Conservation (phyloP, 108 stramenopile species). For the Cylindrotheca fusiformis region DNA sequence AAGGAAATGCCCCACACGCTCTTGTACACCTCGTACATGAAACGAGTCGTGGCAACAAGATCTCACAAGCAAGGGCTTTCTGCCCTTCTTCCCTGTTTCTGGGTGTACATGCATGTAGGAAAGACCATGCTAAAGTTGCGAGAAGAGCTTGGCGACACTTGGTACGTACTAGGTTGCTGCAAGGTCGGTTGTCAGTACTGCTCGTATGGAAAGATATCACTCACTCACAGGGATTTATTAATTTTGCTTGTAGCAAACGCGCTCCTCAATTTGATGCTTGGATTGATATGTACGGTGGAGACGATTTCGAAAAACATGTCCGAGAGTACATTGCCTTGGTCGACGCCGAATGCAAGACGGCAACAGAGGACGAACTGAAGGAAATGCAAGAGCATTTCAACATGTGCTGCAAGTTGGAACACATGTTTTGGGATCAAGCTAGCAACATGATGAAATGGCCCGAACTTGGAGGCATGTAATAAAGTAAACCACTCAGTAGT, state of each 20-base stretch:
- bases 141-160: slow-evolving; percentile 62
- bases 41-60: slow-evolving; percentile 55
- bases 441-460: slow-evolving; percentile 62
- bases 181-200: slow-evolving; percentile 15
- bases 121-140: slow-evolving; percentile 77
- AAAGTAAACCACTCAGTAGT: too few relatives aligned
- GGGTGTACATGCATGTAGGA: slow-evolving; percentile 90
- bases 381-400: slow-evolving; percentile 79
- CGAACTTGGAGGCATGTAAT: slow-evolving; percentile 19
- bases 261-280: slow-evolving; percentile 78
- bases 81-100: slow-evolving; percentile 81
- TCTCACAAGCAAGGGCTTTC: slow-evolving; percentile 76
- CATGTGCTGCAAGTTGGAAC: slow-evolving; percentile 82
- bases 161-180: too few relatives aligned
- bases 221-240: not conserved
- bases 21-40: slow-evolving; percentile 85
- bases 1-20: slow-evolving; percentile 76
- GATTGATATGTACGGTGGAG: slow-evolving; percentile 89
- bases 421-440: slow-evolving; percentile 91
- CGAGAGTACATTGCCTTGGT: slow-evolving; percentile 75
- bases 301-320: slow-evolving; percentile 80
- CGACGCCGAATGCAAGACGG: slow-evolving; percentile 31
- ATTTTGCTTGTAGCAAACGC: slow-evolving; percentile 26
- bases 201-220: too few relatives aligned
- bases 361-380: slow-evolving; percentile 36